Base-by-base conservation (phyloP, 345 rosid species). In the Leavenworthia alabamica region DNA sequence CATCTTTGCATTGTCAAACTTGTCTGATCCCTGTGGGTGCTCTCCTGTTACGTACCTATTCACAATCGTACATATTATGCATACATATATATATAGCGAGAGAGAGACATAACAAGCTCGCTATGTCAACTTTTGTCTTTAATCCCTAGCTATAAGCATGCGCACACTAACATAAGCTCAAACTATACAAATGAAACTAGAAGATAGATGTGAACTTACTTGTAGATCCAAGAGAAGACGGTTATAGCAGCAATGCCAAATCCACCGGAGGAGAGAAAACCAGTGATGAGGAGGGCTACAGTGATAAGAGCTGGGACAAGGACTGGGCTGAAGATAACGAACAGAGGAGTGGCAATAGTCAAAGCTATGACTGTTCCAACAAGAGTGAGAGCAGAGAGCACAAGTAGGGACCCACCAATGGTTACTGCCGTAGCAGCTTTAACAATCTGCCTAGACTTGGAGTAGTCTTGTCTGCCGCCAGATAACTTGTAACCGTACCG, bases 271-370 rank as follows among this genome's bases (percentile, higher is more conserved):
- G 95, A 72, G 14, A 83, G 54, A 77, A 91, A 88, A 6, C 98
- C 96, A 23, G 74, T 74, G 48, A 71, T 58, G 29, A 88, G 31
- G 7, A 88, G 67, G 8, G 78, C 76, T 0, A 71, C 74, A 0
- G 86, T 66, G 52, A 88, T 79, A 10, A 84, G 76, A 6, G 93
- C 90, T 0, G 95, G 98, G 61, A 91, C 85, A 1, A 91, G 80
- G 39, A 91, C 85, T 0, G 96, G 98, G 66, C 96, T 91, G 77
- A 82, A 86, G 12, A 88, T 82, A 56, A 91, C 89, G 14, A 91
- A 72, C 39, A 91, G 73, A 1, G 95, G 98, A 6, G 95, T 91
- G 20, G 84, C 96, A 1, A 91, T 68, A 56, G 83, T 80, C 66
- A 91, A 80, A 14, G 76, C 83, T 11, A 91, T 88, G 63, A 91